Evolutionary conservation across 1,284 basidiomycete species (phyloP).

Genomic region (Melampsora larici-populina): DNA sequence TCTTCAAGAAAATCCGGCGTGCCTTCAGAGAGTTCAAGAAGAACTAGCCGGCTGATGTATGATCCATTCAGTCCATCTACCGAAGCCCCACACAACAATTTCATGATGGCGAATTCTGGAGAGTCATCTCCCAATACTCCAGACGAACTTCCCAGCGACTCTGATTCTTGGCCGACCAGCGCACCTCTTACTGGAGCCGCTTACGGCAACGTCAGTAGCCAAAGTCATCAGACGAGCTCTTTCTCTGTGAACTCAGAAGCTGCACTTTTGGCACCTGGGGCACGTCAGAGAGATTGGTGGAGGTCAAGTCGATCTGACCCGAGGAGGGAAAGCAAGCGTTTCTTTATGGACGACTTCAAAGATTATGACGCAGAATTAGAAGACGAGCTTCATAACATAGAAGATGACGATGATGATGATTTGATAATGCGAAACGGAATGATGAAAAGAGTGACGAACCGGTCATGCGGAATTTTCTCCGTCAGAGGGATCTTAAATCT

Average conservation of each 20-base stretch:
- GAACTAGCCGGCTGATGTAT: background rate
- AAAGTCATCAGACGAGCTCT: background rate
- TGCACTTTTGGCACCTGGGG: background rate
- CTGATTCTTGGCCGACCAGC: background rate
- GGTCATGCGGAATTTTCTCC: slow-evolving; percentile 8
- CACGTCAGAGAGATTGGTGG: slow-evolving; percentile 1
- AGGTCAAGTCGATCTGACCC: slow-evolving; percentile 20
- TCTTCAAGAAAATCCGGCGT: background rate
- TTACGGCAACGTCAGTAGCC: background rate
- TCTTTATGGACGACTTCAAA: slow-evolving; percentile 32
- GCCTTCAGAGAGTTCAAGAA: background rate
- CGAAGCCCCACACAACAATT: background rate
- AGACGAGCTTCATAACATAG: slow-evolving; percentile 29
- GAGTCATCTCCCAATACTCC: background rate
- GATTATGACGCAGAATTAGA: slow-evolving; percentile 24
- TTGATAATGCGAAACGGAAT: slow-evolving; percentile 9
- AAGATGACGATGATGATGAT: slow-evolving; percentile 36
- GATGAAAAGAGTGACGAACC: slow-evolving; percentile 3
- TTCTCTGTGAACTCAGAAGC: background rate
- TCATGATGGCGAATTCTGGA: background rate
- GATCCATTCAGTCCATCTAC: background rate
- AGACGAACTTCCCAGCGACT: background rate
- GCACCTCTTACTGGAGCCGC: background rate
- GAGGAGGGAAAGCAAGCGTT: slow-evolving; percentile 10
- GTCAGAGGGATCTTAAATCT: slow-evolving; percentile 36